A percentile compares a stretch with the other conserved stretches of the same genome.
Evolutionary conservation across 192 early-diverging fungal species (phyloP).

Genomic region (Podila minutissima): DNA sequence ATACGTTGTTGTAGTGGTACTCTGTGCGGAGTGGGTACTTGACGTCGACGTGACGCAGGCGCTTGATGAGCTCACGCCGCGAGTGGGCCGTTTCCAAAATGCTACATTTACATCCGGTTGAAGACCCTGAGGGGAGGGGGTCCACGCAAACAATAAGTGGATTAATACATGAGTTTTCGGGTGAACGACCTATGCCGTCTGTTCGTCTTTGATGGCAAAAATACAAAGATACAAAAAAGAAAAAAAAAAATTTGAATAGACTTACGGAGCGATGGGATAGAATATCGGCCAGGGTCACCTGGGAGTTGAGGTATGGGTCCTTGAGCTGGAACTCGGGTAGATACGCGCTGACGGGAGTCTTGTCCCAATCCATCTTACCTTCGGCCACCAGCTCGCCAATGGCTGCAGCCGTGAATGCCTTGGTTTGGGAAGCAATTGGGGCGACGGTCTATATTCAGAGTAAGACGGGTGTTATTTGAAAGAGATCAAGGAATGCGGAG

Average conservation of each 20-base stretch:
- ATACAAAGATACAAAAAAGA: not conserved
- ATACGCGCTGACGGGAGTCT: slow-evolving; percentile 7
- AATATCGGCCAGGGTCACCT: not conserved
- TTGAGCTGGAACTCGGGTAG: slow-evolving; percentile 16
- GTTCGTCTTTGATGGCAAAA: too few relatives aligned
- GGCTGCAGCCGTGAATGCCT: slow-evolving; percentile 25
- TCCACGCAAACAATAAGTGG: not conserved
- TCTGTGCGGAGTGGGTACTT: not conserved
- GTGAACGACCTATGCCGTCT: too few relatives aligned
- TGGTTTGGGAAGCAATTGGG: slow-evolving; percentile 20
- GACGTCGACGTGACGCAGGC: not conserved
- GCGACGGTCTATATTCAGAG: slow-evolving; percentile 1
- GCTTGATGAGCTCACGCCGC: slow-evolving; percentile 5
- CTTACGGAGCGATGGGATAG: slow-evolving; percentile 6
- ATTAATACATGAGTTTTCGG: too few relatives aligned
- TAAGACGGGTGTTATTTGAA: too few relatives aligned
- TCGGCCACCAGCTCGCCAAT: slow-evolving; percentile 36
- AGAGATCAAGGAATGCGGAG: too few relatives aligned
- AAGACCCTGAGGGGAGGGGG: not conserved
- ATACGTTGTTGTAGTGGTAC: slow-evolving; percentile 1
- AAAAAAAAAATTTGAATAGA: not conserved
- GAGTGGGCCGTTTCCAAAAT: not conserved
- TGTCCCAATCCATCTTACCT: slow-evolving; percentile 36
- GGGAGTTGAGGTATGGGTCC: slow-evolving; percentile 1
- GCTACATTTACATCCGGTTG: not conserved